Evolutionary conservation across 148 eudicot genomes (phyloP).

Genomic region (Rhododendron molle): DNA sequence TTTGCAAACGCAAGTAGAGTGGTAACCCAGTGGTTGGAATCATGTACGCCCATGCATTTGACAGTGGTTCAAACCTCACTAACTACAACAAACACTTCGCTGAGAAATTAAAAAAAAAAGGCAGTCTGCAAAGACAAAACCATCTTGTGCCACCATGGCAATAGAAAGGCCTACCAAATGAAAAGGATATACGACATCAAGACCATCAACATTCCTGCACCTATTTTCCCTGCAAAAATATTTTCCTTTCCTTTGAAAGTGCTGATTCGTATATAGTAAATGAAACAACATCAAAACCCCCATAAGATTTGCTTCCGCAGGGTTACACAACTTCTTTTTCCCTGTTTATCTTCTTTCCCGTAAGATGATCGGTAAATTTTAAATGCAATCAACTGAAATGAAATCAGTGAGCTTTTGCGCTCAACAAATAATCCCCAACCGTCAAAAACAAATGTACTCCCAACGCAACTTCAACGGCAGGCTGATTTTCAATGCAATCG

Average conservation of each 20-base stretch:
- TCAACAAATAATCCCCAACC: slow-evolving; percentile 59
- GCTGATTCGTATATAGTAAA: neutral
- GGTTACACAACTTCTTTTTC: neutral
- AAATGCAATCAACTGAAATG: neutral
- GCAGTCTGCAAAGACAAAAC: neutral
- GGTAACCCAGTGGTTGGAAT: too few relatives aligned
- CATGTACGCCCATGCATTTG: too few relatives aligned
- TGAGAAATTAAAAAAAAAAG: too few relatives aligned
- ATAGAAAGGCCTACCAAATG: neutral
- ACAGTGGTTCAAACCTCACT: too few relatives aligned
- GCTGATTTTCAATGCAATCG: slow-evolving; percentile 56
- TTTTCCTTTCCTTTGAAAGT: neutral
- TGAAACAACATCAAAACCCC: neutral
- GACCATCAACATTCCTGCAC: neutral
- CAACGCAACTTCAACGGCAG: slow-evolving; percentile 48
- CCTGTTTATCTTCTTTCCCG: neutral
- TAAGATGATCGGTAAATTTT: neutral
- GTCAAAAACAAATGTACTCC: slow-evolving; percentile 64
- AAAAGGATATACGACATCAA: neutral
- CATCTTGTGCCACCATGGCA: neutral
- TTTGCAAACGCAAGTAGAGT: neutral
- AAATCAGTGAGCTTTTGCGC: slow-evolving; percentile 22
- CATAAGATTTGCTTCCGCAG: neutral
- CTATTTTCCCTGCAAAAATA: neutral
- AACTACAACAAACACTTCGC: too few relatives aligned